Percentiles rank a stretch among this genome's conserved stretches.
Evolutionary conservation across 164 flowering plant species (phyloP).

Genomic region (Cinnamomum micranthum): DNA sequence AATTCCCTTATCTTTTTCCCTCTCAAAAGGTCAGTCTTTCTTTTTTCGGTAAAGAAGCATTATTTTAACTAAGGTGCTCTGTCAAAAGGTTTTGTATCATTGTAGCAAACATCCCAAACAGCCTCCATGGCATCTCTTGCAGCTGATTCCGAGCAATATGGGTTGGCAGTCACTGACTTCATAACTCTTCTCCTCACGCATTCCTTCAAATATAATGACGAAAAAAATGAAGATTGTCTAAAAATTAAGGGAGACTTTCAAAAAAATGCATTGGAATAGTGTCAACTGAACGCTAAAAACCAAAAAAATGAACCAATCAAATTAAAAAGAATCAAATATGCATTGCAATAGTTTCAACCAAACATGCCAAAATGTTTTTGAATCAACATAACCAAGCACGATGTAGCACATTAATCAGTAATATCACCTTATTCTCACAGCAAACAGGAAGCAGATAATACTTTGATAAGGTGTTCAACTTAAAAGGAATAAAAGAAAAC

Average conservation of each 20-base stretch:
- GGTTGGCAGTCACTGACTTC: conserved; percentile 66
- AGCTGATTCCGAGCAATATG: conserved; percentile 79
- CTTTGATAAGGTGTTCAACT: too few relatives aligned
- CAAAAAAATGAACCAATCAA: neutral
- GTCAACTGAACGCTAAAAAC: neutral
- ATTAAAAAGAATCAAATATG: neutral
- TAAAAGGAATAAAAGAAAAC: too few relatives aligned
- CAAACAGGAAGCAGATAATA: too few relatives aligned
- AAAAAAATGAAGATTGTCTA: neutral
- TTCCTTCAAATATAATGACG: conserved; percentile 37
- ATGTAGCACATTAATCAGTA: too few relatives aligned
- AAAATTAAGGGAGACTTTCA: neutral
- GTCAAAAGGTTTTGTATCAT: conserved; percentile 91
- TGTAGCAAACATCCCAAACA: conserved; percentile 93
- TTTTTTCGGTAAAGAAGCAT: neutral
- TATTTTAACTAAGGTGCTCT: conserved; percentile 64
- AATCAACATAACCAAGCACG: too few relatives aligned
- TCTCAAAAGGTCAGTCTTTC: neutral
- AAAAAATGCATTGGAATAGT: neutral
- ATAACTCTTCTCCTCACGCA: conserved; percentile 89
- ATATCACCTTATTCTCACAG: too few relatives aligned
- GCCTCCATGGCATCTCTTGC: conserved; percentile 94
- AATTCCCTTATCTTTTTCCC: neutral
- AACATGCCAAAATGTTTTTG: too few relatives aligned
- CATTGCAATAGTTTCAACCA: too few relatives aligned